Evolutionary conservation across 805 yeast genomes (phyloP).

Genomic region (Nakazawaea ishiwadae): DNA sequence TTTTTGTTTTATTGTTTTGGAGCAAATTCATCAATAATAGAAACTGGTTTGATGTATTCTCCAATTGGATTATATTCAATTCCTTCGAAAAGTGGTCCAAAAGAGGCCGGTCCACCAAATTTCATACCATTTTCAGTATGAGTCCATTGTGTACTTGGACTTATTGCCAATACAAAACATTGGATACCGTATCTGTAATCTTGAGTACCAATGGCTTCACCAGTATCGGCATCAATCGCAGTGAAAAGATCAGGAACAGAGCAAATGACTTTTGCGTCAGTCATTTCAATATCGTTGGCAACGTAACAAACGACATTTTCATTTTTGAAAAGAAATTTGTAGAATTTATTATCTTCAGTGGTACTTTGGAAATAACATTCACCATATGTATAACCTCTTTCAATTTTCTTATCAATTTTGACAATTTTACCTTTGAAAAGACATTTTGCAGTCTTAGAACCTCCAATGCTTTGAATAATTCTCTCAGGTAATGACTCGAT

Average conservation of each 20-base stretch:
- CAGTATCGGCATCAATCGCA: constrained; percentile 32
- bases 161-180: constrained; percentile 33
- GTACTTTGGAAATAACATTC: constrained; percentile 28
- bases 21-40: constrained; percentile 31
- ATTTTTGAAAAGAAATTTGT: constrained; percentile 38
- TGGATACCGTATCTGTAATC: constrained; percentile 38
- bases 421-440: constrained; percentile 32
- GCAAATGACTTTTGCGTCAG: constrained; percentile 21
- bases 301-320: constrained; percentile 34
- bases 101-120: constrained; percentile 36
- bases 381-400: constrained; percentile 35
- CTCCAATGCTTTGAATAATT: constrained; percentile 32
- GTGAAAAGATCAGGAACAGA: constrained; percentile 39
- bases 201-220: constrained; percentile 42
- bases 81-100: constrained; percentile 29
- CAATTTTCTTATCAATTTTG: constrained; percentile 31
- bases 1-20: constrained; percentile 9
- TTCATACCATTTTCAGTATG: constrained; percentile 28
- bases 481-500: constrained; percentile 27
- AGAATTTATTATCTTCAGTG: constrained; percentile 9
- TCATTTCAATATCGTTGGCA: constrained; percentile 18
- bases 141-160: constrained; percentile 31
- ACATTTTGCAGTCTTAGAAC: constrained; percentile 23
- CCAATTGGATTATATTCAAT: constrained; percentile 34
- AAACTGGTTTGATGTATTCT: constrained; percentile 24